These are phyloP conservation scores for Suillus discolor DNA, from an alignment of 768 basidiomycete genomes.

Conservation along the genomic window DNA sequence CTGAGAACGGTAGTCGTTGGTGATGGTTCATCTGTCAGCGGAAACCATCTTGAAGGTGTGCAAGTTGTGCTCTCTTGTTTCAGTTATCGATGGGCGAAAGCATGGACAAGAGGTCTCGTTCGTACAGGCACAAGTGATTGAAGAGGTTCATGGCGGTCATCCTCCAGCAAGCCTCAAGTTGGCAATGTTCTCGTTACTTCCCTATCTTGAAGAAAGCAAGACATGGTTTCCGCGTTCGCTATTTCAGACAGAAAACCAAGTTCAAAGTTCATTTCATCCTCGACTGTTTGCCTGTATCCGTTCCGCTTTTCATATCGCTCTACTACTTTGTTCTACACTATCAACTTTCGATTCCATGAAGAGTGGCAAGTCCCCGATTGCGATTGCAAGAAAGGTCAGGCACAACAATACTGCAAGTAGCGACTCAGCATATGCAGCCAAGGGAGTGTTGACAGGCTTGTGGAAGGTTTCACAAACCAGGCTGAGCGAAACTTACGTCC, in stretches of 20 bases:
- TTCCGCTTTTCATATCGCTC: slow-evolving; percentile 41
- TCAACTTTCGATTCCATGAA: slow-evolving; percentile 40
- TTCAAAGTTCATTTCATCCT: slow-evolving; percentile 67
- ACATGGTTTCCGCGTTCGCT: slow-evolving; percentile 52
- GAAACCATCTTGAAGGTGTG: slow-evolving; percentile 13
- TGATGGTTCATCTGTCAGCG: slow-evolving; percentile 40
- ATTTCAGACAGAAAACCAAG: slow-evolving; percentile 59
- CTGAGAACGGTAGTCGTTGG: slow-evolving; percentile 58
- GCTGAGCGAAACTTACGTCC: slow-evolving; percentile 8
- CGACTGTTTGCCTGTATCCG: slow-evolving; percentile 50
- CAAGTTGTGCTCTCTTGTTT: slow-evolving; percentile 28
- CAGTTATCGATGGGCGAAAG: slow-evolving; percentile 28
- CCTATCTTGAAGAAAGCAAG: slow-evolving; percentile 45
- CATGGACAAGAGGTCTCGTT: slow-evolving; percentile 47
- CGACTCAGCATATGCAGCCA: not conserved
- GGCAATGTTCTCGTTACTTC: slow-evolving; percentile 52
- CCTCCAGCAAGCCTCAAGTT: slow-evolving; percentile 44
- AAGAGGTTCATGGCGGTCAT: slow-evolving; percentile 47
- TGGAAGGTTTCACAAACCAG: slow-evolving; percentile 18
- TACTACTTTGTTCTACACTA: slow-evolving; percentile 49
- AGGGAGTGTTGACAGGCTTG: not conserved
- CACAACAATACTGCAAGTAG: slow-evolving; percentile 24
- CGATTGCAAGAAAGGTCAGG: slow-evolving; percentile 41
- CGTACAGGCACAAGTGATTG: slow-evolving; percentile 39
- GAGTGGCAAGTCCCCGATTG: slow-evolving; percentile 40